A percentile compares a stretch with the other conserved stretches of the same genome.
Conservation (phyloP, 352 stramenopile species). For the Pythium aquatile region DNA sequence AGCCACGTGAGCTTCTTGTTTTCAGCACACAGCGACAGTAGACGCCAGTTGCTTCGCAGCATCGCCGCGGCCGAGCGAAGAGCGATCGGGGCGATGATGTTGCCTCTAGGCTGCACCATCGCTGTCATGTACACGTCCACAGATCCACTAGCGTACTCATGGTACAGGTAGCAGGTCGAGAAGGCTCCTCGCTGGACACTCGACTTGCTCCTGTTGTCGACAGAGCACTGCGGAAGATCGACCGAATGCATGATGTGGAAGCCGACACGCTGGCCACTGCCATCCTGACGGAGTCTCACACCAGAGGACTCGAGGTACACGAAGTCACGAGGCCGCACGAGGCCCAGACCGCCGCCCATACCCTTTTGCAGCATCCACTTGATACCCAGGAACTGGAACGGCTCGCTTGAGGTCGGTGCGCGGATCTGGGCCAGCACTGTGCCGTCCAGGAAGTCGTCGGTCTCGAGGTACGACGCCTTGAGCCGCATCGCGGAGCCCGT, state of each 20-base stretch:
- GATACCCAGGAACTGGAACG: slow-evolving; percentile 52
- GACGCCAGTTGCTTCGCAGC: slow-evolving; percentile 19
- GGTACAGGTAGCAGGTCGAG: slow-evolving; percentile 27
- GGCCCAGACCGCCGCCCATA: slow-evolving; percentile 23
- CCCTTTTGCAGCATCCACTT: slow-evolving; percentile 59
- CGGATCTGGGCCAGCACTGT: slow-evolving; percentile 40
- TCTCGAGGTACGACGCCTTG: slow-evolving; percentile 46
- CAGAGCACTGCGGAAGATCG: slow-evolving; percentile 23
- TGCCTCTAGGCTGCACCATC: slow-evolving; percentile 22
- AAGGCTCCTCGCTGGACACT: slow-evolving; percentile 24
- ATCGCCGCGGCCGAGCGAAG: slow-evolving; percentile 14
- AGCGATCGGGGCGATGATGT: slow-evolving; percentile 16
- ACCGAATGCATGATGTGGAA: slow-evolving; percentile 57
- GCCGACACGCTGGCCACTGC: slow-evolving; percentile 35
- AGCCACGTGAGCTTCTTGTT: slow-evolving; percentile 34
- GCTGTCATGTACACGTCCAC: slow-evolving; percentile 34
- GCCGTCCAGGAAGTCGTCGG: slow-evolving; percentile 49
- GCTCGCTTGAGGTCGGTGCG: slow-evolving; percentile 33
- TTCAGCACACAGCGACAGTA: slow-evolving; percentile 25
- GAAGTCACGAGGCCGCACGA: slow-evolving; percentile 48
- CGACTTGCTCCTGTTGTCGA: neutral
- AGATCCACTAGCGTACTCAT: slow-evolving; percentile 19
- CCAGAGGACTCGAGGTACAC: slow-evolving; percentile 55
- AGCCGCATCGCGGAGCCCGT: slow-evolving; percentile 51
- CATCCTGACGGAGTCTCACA: slow-evolving; percentile 27